Evolutionary conservation across 768 basidiomycete genomes (phyloP), one percentile per base, ranked within the genome.

Genomic region (Kwoniella sp.): DNA sequence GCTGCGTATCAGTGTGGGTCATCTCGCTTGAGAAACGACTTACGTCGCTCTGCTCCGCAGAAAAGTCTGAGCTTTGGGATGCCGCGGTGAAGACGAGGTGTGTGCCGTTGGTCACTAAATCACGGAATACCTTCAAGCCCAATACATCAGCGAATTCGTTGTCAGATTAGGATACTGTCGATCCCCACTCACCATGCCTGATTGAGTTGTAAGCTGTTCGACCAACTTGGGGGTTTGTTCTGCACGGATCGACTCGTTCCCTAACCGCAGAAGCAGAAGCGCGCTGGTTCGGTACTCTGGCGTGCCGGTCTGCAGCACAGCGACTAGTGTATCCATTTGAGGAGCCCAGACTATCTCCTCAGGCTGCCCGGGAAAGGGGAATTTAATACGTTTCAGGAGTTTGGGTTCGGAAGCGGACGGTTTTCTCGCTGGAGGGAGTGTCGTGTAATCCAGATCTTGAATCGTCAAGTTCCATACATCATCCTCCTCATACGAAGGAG

Each of bases 401-500:
- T 52, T 40, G 13, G 25, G 40, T 17, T 36, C 8, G 15, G 36
- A 51, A 15, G 50, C 52, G 7, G 51, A 46, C 26, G 66, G 66
- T 44, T 50, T 50, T 44, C 48, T 60, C 22, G 66, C 62, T 8
- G 55, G 60, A 3, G 57, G 66, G 8, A 44, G 1, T 4, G 52
- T 59, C 19, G 66, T 63, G 36, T 63, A 68, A 24, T 68, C 58
- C 6, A 68, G 48, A 1, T 19, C 19, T 21, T 52, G 62, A 0
- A 22, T 33, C 3, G 46, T 7, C 25, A 65, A 12, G 19, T 65
- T 36, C 58, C 58, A 65, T 24, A 15, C 54, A 3, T 37, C 36
- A 19, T 46, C 33, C 4, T 50, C 15, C 15, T 51, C 51, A 13
- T 25, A 13, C 22, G 50, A 7, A 8, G 66, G 66, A 6, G 49